Evolutionary conservation across 2,329 filamentous ascomycete genomes (phyloP).

Genomic region (Fusarium sp.): DNA sequence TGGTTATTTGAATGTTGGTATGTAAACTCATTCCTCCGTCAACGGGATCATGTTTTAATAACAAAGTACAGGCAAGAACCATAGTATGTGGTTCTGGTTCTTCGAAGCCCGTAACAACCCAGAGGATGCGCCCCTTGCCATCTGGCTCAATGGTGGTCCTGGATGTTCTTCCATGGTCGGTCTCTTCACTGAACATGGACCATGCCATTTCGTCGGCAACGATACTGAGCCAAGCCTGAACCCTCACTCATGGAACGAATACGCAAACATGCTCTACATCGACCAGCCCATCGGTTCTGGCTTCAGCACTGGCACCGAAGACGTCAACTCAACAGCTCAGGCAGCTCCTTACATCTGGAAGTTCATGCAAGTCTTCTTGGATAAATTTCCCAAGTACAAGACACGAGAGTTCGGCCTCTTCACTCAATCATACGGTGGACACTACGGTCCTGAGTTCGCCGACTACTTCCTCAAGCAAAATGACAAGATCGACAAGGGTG

Average conservation of each 20-base stretch:
- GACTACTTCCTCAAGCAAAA: constrained; percentile 69
- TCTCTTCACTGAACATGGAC: constrained; percentile 78
- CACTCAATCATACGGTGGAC: constrained; percentile 67
- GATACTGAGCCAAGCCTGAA: constrained; percentile 57
- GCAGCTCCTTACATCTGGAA: constrained; percentile 59
- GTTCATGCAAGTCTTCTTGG: constrained; percentile 70
- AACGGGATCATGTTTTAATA: constrained; percentile 38
- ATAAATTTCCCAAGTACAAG: constrained; percentile 71
- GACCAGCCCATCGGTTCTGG: constrained; percentile 65
- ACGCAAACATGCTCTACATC: constrained; percentile 76
- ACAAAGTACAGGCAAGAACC: constrained; percentile 32
- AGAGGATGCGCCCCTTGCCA: constrained; percentile 58
- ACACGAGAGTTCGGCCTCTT: constrained; percentile 67
- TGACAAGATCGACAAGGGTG: constrained; percentile 58
- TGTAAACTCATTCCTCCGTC: constrained; percentile 31
- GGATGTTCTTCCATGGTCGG: constrained; percentile 51
- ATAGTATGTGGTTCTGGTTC: constrained; percentile 59
- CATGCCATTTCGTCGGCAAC: constrained; percentile 71
- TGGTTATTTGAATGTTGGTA: constrained; percentile 71
- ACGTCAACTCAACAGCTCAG: constrained; percentile 47
- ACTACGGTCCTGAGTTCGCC: constrained; percentile 67
- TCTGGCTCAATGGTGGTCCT: constrained; percentile 62
- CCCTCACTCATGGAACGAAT: constrained; percentile 71
- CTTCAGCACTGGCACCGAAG: constrained; percentile 46
- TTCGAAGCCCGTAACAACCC: constrained; percentile 58